These are phyloP conservation scores for Diutina rugosa DNA, from an alignment of 1,139 yeast species.

Conservation along the genomic window DNA sequence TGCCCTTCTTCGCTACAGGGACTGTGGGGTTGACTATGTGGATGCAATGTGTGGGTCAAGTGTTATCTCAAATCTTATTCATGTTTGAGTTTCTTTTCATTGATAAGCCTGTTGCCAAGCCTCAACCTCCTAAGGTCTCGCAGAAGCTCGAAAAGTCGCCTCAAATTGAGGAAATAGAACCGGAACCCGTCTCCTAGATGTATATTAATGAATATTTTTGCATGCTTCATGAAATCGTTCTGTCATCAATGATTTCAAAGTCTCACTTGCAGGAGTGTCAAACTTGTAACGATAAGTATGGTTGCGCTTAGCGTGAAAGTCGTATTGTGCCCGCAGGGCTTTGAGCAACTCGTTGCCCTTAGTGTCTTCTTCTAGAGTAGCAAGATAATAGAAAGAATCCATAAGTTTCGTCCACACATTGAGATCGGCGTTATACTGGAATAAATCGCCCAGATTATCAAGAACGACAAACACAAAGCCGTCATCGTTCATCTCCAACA, in stretches of 20 bases:
- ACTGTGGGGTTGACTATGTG: slow-evolving; percentile 39
- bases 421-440: slow-evolving; percentile 23
- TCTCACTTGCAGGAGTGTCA: slow-evolving; percentile 7
- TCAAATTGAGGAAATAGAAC: neutral
- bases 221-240: slow-evolving; percentile 11
- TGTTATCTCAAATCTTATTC: slow-evolving; percentile 16
- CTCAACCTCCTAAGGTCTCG: slow-evolving; percentile 5
- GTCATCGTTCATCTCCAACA: slow-evolving; percentile 20
- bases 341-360: neutral
- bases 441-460: slow-evolving; percentile 24
- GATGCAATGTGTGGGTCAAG: slow-evolving; percentile 29
- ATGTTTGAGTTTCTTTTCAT: slow-evolving; percentile 16
- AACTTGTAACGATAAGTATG: slow-evolving; percentile 14
- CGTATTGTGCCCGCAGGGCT: neutral
- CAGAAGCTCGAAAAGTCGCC: neutral
- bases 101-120: slow-evolving; percentile 13
- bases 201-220: neutral
- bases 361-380: slow-evolving; percentile 4
- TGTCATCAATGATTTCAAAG: slow-evolving; percentile 14
- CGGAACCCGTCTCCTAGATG: neutral
- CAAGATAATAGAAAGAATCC: slow-evolving; percentile 34
- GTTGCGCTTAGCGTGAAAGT: slow-evolving; percentile 9
- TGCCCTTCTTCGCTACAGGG: slow-evolving; percentile 49
- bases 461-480: slow-evolving; percentile 28
- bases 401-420: slow-evolving; percentile 32